Conservation (phyloP, 345 rosid species). For the Brassica incana region DNA sequence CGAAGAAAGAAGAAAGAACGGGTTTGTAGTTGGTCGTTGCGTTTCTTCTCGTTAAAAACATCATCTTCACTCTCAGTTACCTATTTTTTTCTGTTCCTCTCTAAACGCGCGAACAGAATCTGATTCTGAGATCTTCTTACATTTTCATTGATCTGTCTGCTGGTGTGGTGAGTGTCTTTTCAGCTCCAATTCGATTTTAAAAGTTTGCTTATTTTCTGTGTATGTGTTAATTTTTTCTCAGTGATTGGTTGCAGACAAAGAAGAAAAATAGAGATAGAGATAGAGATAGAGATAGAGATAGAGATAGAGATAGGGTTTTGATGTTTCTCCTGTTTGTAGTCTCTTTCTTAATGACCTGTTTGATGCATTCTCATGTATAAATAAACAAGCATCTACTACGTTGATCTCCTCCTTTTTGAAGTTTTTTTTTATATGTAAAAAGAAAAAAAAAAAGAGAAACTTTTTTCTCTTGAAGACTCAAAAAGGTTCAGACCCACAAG, state of each 20-base stretch:
- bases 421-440: no score
- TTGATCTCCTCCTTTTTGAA: conserved; percentile 39
- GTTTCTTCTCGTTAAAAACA: conserved; percentile 33
- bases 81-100: not conserved
- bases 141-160: conserved; percentile 25
- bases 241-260: conserved; percentile 32
- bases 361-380: conserved; percentile 21
- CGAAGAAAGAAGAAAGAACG: conserved; percentile 39
- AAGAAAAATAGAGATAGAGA: conserved; percentile 14
- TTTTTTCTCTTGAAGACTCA: conserved; percentile 1
- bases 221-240: not conserved
- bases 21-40: conserved; percentile 50
- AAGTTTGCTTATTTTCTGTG: conserved; percentile 25
- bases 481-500: conserved; percentile 32
- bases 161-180: conserved; percentile 22
- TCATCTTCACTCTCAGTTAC: not conserved
- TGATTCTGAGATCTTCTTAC: conserved; percentile 22
- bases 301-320: conserved; percentile 13
- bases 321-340: conserved; percentile 36
- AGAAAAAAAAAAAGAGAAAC: conserved; percentile 16
- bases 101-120: not conserved
- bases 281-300: not conserved
- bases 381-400: conserved; percentile 17
- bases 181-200: conserved; percentile 22
- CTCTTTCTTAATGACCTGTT: conserved; percentile 31